phyloP scores from a whole-genome alignment of 768 basidiomycete genomes.

The Amanita inopinata region DNA sequence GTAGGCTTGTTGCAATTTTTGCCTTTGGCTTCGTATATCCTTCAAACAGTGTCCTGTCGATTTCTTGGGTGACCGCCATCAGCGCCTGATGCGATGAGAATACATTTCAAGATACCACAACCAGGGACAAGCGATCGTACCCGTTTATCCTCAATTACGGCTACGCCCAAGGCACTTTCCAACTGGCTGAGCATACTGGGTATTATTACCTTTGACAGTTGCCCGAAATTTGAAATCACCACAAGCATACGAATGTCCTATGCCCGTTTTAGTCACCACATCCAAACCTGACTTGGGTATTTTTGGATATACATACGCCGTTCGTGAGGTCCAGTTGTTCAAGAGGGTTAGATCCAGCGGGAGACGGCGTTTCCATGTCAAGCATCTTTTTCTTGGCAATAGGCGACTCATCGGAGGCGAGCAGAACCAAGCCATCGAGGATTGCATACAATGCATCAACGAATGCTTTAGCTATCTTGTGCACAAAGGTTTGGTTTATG shows the following conservation, averaged over 20 bases:
- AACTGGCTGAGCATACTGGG: slow-evolving; percentile 77
- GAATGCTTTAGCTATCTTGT: slow-evolving; percentile 78
- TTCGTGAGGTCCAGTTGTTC: slow-evolving; percentile 54
- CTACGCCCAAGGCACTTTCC: slow-evolving; percentile 63
- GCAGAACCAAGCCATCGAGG: slow-evolving; percentile 74
- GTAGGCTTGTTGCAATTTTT: slow-evolving; percentile 50
- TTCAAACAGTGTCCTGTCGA: slow-evolving; percentile 86
- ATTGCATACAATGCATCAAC: slow-evolving; percentile 79
- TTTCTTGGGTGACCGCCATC: slow-evolving; percentile 65
- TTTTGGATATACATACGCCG: slow-evolving; percentile 37
- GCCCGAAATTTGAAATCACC: slow-evolving; percentile 81
- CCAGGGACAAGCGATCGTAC: slow-evolving; percentile 33
- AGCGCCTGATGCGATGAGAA: slow-evolving; percentile 40
- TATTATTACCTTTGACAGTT: slow-evolving; percentile 60
- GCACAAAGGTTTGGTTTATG: slow-evolving; percentile 52
- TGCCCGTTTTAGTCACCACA: slow-evolving; percentile 3
- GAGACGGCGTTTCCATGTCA: slow-evolving; percentile 19
- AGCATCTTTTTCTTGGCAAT: slow-evolving; percentile 30
- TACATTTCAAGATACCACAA: slow-evolving; percentile 3
- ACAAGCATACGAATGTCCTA: slow-evolving; percentile 83
- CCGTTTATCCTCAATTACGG: slow-evolving; percentile 63
- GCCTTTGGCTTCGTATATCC: slow-evolving; percentile 80
- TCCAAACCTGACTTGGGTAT: no score
- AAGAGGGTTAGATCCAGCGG: slow-evolving; percentile 36
- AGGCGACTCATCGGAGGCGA: slow-evolving; percentile 65